Evolutionary conservation across 768 basidiomycete genomes (phyloP), one percentile per base, ranked within the genome.

Genomic region (Leccinum olivaceopallidum): DNA sequence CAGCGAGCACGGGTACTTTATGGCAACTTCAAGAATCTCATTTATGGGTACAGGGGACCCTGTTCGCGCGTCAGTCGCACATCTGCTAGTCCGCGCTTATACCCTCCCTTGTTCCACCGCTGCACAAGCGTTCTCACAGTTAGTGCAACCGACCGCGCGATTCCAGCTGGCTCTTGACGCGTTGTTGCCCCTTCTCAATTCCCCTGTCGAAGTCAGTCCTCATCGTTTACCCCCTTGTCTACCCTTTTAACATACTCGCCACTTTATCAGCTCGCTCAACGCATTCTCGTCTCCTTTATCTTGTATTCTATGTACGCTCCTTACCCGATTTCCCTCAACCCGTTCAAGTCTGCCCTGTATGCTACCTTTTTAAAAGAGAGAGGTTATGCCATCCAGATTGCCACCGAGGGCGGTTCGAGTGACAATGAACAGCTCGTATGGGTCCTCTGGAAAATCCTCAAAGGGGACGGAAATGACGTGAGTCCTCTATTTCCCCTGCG

Each of bases 371-470:
- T 83, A 42, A 84, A 80, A 70, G 90, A 92, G 75, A 79, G 88
- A 66, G 84, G 85, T 66, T 77, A 79, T 67, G 88, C 90, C 22
- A 75, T 82, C 53, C 75, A 69, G 54, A 70, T 84, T 55, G 77
- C 86, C n/a, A 77, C 67, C 9, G 71, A 78, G 36, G 78, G 77
- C 57, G 79, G 82, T 28, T 79, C 80, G 60, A 80, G 83, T 58
- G 79, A 80, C 55, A 90, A 85, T 70, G 90, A 92, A 69, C 90
- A 90, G 67, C 77, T 92, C 53, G 88, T 92, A 42, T 92, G 90
- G 89, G 90, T 92, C 49, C 78, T 92, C 61, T 92, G 90, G 90
- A 92, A 92, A 76, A 89, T 92, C 59, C 76, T 92, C 57, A 89
- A 85, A 71, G 91, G 90, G 56, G 89, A 92, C 70, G 90, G 90